Base-by-base conservation (phyloP, 1,284 basidiomycete species). In the Ustilago esculenta region DNA sequence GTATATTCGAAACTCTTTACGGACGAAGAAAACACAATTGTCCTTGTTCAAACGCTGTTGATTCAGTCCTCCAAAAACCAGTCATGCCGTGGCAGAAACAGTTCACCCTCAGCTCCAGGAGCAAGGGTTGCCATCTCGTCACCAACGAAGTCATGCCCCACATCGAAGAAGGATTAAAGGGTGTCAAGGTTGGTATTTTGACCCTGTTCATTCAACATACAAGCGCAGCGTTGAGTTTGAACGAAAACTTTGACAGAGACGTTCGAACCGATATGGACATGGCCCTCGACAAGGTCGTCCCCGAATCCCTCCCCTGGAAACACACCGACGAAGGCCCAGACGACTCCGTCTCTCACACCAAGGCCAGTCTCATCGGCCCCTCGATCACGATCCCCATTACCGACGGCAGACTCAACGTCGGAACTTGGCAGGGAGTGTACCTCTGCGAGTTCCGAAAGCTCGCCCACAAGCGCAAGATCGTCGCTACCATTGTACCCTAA, bases 51-150 rank as follows among this genome's bases (percentile, higher is more conserved):
- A 32, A 25, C 7, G 27, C 27, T 2, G 14, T 46, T 17, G 25
- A 32, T 35, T 23, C 32, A 12, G 40, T 60, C 14, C 17, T 24
- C 2, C 14, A 37, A 3, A 29, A 57, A 46, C 39, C 57, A 20
- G 80, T 35, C 17, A 94, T 96, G 93, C 91, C 89, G 54, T 95
- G 92, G 91, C 94, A 96, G 81, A 93, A 90, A 82, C 89, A 89
- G 7, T 94, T 96, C 82, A 87, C 87, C 7, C 78, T 85, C 6
- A 74, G 82, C 9, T 76, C 81, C 15, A 75, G 81, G 49, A 78
- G 72, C 66, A 85, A 85, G 80, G 85, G 64, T 25, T 92, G 91
- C 76, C 90, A 96, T 83, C 86, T 96, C n/a, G 86, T 97, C 37
- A 94, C 92, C 7, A 85, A 89, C 41, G 90, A 92, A 75, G 86